These are phyloP conservation scores for Mortierella sp. DNA, from an alignment of 371 early-diverging fungal genomes.

Conservation along the genomic window DNA sequence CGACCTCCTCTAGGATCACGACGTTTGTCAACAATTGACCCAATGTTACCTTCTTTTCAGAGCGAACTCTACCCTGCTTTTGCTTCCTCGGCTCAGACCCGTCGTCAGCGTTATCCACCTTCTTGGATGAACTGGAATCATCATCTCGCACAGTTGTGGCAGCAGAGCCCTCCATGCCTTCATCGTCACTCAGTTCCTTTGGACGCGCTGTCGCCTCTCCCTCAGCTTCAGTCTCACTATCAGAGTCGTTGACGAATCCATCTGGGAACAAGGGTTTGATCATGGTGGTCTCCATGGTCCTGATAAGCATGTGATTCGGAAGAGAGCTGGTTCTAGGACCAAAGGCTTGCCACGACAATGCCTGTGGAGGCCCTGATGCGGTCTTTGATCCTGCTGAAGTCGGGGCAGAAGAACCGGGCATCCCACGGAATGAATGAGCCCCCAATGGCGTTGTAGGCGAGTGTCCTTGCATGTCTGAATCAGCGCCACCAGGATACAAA, in stretches of 20 bases:
- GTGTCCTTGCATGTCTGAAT: conserved; percentile 10
- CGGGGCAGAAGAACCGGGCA: no score
- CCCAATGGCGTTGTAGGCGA: conserved; percentile 16
- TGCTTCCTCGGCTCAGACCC: conserved; percentile 4
- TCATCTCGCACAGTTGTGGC: conserved; percentile 61
- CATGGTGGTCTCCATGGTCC: conserved; percentile 55
- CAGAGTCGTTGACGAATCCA: conserved; percentile 64
- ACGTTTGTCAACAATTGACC: conserved; percentile 86
- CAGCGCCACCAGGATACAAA: not conserved
- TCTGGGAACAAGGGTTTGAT: conserved; percentile 72
- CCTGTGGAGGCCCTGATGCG: conserved; percentile 2
- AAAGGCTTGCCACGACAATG: conserved; percentile 24
- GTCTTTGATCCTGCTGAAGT: conserved; percentile 3
- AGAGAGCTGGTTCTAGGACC: conserved; percentile 2
- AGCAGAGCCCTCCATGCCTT: conserved; percentile 56
- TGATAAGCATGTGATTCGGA: conserved; percentile 23
- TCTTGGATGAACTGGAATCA: conserved; percentile 19
- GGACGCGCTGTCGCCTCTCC: conserved; percentile 32
- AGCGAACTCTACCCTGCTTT: conserved; percentile 3
- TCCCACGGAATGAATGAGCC: no score
- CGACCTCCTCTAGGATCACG: conserved; percentile 89
- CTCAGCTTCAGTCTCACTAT: conserved; percentile 59
- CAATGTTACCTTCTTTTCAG: conserved; percentile 67
- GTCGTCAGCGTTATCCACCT: conserved; percentile 18
- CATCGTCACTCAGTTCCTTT: conserved; percentile 55